Percentiles rank a stretch among this genome's conserved stretches.
These are phyloP conservation scores for Articulospora tetracladia DNA, from an alignment of 495 filamentous ascomycete species.

Conservation along the genomic window DNA sequence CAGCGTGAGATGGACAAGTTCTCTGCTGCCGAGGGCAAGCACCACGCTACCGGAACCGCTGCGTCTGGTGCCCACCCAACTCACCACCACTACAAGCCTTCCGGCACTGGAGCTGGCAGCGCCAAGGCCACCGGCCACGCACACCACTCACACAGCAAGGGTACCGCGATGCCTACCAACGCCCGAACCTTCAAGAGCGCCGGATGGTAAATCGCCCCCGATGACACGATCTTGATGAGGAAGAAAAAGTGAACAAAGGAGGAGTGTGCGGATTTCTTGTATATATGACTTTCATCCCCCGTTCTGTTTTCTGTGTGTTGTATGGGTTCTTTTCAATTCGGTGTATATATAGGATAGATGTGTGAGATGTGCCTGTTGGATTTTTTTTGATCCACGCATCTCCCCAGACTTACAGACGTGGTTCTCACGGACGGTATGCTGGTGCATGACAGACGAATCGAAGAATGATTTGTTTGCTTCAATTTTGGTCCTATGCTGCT, in stretches of 20 bases:
- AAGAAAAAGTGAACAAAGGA: not conserved
- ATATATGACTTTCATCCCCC: not conserved
- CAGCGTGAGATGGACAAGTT: slow-evolving; percentile 3
- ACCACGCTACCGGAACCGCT: not conserved
- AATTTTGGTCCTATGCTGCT: no score
- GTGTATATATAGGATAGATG: no score
- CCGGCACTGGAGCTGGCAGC: not conserved
- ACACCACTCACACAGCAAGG: not conserved
- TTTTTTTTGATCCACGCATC: no score
- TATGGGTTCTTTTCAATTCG: no score
- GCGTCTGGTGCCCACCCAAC: not conserved
- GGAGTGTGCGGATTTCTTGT: slow-evolving; percentile 2
- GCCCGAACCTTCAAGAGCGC: not conserved
- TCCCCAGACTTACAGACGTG: no score
- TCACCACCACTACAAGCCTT: not conserved
- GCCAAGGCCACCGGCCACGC: not conserved
- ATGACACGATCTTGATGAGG: not conserved
- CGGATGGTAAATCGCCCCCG: not conserved
- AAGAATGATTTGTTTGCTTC: no score
- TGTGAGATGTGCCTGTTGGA: no score
- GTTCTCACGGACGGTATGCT: no score
- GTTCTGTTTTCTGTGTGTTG: no score
- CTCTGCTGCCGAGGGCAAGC: not conserved
- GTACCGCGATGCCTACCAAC: not conserved
- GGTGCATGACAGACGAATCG: no score